These are phyloP conservation scores for Cerrena zonata DNA, from an alignment of 1,284 basidiomycete genomes.

Conservation along the genomic window DNA sequence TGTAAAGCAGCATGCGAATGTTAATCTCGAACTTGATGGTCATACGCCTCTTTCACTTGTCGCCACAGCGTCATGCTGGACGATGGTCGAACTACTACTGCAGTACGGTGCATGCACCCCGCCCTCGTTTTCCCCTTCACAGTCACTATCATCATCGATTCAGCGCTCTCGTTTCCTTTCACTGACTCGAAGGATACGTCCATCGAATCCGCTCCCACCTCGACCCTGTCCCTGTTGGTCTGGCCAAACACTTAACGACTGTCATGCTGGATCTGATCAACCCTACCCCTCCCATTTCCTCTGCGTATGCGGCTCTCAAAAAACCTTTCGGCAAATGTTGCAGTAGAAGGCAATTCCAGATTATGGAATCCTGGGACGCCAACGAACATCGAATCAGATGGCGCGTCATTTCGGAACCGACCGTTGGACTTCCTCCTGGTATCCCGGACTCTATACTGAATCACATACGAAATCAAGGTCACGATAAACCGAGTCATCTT, in stretches of 20 bases:
- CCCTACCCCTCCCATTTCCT: constrained; percentile 13
- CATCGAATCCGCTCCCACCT: constrained; percentile 7
- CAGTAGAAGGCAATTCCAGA: not conserved
- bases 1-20: constrained; percentile 12
- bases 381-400: constrained; percentile 1
- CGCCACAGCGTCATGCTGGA: constrained; percentile 7
- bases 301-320: constrained; percentile 13
- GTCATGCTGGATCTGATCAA: constrained; percentile 10
- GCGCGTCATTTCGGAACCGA: not conserved
- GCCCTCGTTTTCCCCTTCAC: not conserved
- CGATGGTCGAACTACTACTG: constrained; percentile 11
- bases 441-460: not conserved
- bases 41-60: constrained; percentile 9
- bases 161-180: not conserved
- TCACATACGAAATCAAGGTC: not conserved
- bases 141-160: not conserved
- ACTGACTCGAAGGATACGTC: not conserved
- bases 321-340: constrained; percentile 14
- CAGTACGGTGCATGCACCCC: constrained; percentile 13
- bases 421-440: not conserved
- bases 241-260: constrained; percentile 13
- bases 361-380: constrained; percentile 12
- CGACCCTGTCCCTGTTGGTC: constrained; percentile 18
- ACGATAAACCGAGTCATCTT: not conserved
- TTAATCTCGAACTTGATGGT: constrained; percentile 7